Evolutionary conservation across 495 filamentous ascomycete genomes (phyloP).

Genomic region (Penicillium herquei): DNA sequence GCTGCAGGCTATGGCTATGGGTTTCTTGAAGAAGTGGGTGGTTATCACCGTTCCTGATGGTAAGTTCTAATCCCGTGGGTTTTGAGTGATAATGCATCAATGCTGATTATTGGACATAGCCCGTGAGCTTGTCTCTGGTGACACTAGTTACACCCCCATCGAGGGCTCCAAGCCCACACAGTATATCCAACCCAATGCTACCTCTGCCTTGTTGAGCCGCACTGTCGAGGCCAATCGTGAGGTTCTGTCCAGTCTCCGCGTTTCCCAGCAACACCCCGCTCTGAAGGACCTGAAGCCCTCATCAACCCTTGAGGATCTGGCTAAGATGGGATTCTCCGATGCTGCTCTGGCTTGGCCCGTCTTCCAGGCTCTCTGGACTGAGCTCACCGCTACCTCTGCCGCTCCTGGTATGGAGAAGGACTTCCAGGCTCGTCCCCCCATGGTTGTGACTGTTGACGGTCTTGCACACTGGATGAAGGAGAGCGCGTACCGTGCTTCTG

Average conservation of each 20-base stretch:
- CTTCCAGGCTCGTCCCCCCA: constrained; percentile 63
- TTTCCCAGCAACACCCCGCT: constrained; percentile 59
- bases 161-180: constrained; percentile 53
- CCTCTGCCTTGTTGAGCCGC: constrained; percentile 64
- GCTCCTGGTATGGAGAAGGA: constrained; percentile 35
- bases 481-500: constrained; percentile 68
- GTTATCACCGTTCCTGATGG: constrained; percentile 92
- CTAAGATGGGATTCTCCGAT: constrained; percentile 68
- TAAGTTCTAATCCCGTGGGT: constrained; percentile 38
- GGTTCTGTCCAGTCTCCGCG: constrained; percentile 56
- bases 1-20: constrained; percentile 82
- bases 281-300: constrained; percentile 55
- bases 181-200: constrained; percentile 78
- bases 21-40: constrained; percentile 78
- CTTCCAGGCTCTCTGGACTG: constrained; percentile 77
- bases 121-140: constrained; percentile 74
- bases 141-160: constrained; percentile 76
- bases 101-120: constrained; percentile 46
- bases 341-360: constrained; percentile 73
- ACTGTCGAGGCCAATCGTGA: constrained; percentile 71
- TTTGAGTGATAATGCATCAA: background rate
- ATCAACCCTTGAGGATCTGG: constrained; percentile 65
- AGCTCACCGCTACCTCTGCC: constrained; percentile 63
- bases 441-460: constrained; percentile 76
- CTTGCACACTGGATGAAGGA: constrained; percentile 74